Conservation (phyloP, 305 asterid genomes). For the Ilex paraguariensis region DNA sequence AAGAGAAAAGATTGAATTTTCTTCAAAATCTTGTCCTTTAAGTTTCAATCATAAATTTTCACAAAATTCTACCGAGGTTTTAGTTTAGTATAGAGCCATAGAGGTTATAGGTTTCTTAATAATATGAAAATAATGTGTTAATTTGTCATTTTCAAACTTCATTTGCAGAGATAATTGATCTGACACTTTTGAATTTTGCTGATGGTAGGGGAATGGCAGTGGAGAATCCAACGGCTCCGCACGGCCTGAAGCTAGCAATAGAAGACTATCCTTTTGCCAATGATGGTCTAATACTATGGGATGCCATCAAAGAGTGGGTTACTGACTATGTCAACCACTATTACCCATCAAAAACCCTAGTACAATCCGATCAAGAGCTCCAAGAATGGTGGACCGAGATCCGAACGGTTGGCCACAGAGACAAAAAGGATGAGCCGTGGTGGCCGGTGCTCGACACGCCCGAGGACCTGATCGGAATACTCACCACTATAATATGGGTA, state of each 20-base stretch:
- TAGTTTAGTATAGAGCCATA: no score
- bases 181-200: no score
- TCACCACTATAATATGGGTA: conserved; percentile 69
- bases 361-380: conserved; percentile 56
- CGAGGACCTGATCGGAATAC: conserved; percentile 29
- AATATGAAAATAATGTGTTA: no score
- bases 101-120: no score
- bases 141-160: no score
- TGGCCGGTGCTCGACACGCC: not conserved
- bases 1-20: no score
- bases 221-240: conserved; percentile 62
- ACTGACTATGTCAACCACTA: conserved; percentile 49
- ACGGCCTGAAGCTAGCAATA: conserved; percentile 59
- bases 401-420: conserved; percentile 7
- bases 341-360: conserved; percentile 28
- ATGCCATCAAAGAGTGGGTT: conserved; percentile 64
- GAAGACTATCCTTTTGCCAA: conserved; percentile 81
- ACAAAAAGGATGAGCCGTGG: conserved; percentile 4
- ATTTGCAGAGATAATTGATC: no score
- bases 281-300: conserved; percentile 83
- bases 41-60: no score
- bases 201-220: conserved; percentile 68
- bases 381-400: conserved; percentile 87
- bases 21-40: no score
- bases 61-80: no score